These are phyloP conservation scores for Pleurotus tuoliensis DNA, from an alignment of 768 basidiomycete genomes.

Conservation along the genomic window DNA sequence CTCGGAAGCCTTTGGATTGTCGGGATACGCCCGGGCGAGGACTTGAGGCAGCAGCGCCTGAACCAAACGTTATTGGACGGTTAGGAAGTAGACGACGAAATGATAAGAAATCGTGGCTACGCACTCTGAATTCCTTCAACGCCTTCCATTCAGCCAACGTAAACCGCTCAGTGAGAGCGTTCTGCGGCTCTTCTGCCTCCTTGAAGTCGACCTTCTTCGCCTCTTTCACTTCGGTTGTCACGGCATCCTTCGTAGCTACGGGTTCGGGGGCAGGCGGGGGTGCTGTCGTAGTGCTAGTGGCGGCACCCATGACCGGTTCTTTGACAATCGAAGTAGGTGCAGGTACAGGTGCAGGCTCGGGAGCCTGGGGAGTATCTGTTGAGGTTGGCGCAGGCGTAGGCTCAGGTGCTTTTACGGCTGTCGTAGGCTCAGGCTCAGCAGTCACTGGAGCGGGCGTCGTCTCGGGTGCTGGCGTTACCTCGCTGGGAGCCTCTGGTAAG, in stretches of 20 bases:
- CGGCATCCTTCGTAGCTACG: slow-evolving; percentile 6
- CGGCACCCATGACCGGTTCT: background rate
- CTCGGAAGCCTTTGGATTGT: slow-evolving; percentile 40
- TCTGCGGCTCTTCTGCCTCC: slow-evolving; percentile 53
- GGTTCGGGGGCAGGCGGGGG: slow-evolving; percentile 10
- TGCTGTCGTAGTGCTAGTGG: slow-evolving; percentile 9
- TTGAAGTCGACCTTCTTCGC: slow-evolving; percentile 8
- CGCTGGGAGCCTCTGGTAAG: slow-evolving; percentile 7
- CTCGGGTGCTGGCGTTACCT: slow-evolving; percentile 12
- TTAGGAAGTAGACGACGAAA: background rate
- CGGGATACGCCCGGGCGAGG: slow-evolving; percentile 43
- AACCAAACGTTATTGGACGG: background rate
- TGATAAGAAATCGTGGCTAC: slow-evolving; percentile 12
- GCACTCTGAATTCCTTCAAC: slow-evolving; percentile 63
- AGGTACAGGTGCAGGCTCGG: slow-evolving; percentile 2
- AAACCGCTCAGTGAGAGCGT: slow-evolving; percentile 63
- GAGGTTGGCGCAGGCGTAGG: slow-evolving; percentile 13
- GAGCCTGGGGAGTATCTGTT: slow-evolving; percentile 15
- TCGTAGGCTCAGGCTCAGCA: background rate
- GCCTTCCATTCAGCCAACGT: slow-evolving; percentile 70
- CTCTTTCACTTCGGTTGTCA: slow-evolving; percentile 17
- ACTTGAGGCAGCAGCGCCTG: slow-evolving; percentile 42
- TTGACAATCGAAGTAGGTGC: slow-evolving; percentile 8
- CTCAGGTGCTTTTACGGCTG: slow-evolving; percentile 3
- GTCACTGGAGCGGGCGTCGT: slow-evolving; percentile 2